phyloP scores from a whole-genome alignment of 176 grass and related monocot genomes.

The Phoenix dactylifera region DNA sequence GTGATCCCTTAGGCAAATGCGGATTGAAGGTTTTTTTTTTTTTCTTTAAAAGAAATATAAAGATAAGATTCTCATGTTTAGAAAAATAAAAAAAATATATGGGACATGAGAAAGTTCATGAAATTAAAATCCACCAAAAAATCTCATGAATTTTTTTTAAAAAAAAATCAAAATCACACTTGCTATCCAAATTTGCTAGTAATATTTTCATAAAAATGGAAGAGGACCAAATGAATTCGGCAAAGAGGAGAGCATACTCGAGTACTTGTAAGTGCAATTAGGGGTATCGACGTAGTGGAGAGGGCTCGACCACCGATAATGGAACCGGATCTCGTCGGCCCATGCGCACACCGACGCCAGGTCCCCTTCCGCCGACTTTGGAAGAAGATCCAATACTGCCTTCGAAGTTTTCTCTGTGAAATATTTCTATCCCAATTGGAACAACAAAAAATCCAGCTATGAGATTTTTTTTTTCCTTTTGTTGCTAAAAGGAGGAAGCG shows the following conservation, averaged over 20 bases:
- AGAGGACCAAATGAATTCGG: no score
- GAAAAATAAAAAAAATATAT: no score
- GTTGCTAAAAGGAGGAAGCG: no score
- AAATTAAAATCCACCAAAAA: no score
- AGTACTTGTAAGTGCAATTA: constrained; percentile 46
- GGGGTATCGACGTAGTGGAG: constrained; percentile 55
- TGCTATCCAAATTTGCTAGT: neutral
- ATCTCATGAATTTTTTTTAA: no score
- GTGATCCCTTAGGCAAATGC: no score
- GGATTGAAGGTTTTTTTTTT: no score
- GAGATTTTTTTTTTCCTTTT: neutral
- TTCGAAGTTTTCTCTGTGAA: constrained; percentile 29
- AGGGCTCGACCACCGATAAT: constrained; percentile 48
- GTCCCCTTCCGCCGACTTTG: constrained; percentile 39
- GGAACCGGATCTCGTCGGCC: constrained; percentile 43
- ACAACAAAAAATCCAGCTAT: neutral
- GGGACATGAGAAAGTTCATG: no score
- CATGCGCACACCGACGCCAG: constrained; percentile 51
- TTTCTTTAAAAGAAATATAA: no score
- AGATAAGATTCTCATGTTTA: no score
- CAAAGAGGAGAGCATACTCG: constrained; percentile 19
- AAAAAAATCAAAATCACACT: no score
- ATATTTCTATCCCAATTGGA: constrained; percentile 26
- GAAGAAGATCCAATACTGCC: constrained; percentile 40
- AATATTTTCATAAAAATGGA: no score